phyloP scores from a whole-genome alignment of 441 rosid genomes.

The Gossypium laxum region DNA sequence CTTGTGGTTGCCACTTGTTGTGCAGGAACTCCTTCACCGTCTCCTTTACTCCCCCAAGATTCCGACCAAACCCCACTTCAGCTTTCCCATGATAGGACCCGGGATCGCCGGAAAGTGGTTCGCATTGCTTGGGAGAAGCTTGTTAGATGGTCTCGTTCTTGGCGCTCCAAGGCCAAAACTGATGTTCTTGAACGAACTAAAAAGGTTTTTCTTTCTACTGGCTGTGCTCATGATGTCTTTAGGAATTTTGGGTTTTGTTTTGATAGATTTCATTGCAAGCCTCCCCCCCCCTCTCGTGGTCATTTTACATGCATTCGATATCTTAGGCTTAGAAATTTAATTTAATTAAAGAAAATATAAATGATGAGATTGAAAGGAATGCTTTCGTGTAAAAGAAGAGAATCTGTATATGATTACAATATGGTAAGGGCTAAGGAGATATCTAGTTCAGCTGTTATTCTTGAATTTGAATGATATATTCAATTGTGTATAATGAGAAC shows the following conservation, averaged over 20 bases:
- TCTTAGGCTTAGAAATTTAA: not conserved
- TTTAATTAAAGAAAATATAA: not conserved
- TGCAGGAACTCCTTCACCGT: conserved; percentile 6
- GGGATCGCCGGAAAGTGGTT: conserved; percentile 59
- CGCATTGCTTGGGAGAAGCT: conserved; percentile 81
- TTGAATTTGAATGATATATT: not conserved
- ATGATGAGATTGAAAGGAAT: not conserved
- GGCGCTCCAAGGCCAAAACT: conserved; percentile 62
- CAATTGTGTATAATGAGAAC: not conserved
- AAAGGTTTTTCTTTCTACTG: conserved; percentile 35
- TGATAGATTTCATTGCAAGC: not conserved
- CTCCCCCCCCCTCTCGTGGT: too few species aligned
- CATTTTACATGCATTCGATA: not conserved
- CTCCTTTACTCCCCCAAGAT: not conserved
- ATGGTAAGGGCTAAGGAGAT: not conserved
- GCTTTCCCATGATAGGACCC: conserved; percentile 22
- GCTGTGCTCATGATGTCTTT: not conserved
- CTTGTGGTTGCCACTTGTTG: not conserved
- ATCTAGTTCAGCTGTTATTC: not conserved
- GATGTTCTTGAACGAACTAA: conserved; percentile 67
- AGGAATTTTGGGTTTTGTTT: conserved; percentile 2
- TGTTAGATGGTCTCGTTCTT: conserved; percentile 79
- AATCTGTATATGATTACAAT: not conserved
- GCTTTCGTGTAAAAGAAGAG: not conserved
- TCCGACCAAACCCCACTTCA: not conserved